Percentiles rank a stretch among this genome's conserved stretches.
Evolutionary conservation across 352 stramenopile species (phyloP).

Genomic region (Plasmopara muralis): DNA sequence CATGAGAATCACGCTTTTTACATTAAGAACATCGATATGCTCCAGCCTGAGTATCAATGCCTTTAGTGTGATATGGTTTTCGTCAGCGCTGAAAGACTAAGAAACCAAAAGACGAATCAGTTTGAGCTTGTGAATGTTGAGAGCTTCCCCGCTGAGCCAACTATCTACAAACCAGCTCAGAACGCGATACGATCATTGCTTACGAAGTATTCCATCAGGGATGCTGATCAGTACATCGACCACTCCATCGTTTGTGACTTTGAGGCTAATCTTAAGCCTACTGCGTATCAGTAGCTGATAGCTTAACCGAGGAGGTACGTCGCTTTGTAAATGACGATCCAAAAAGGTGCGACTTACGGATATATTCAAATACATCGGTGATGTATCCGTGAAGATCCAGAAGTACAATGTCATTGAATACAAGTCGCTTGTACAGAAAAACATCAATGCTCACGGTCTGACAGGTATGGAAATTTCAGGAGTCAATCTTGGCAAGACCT

Average conservation of each 20-base stretch:
- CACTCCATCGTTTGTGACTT: neutral
- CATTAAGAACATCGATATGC: conserved; percentile 1
- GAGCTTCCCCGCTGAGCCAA: neutral
- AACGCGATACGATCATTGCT: neutral
- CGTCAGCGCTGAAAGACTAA: neutral
- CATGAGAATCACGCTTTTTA: neutral
- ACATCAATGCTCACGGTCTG: too few species aligned
- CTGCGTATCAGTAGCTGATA: conserved; percentile 10
- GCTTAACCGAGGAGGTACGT: conserved; percentile 11
- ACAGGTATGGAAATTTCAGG: too few species aligned
- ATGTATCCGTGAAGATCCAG: too few species aligned
- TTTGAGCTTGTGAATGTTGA: conserved; percentile 1
- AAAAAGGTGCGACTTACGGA: conserved; percentile 9
- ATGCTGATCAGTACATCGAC: neutral
- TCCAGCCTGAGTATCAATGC: neutral
- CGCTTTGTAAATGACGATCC: conserved; percentile 15
- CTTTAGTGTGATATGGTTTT: neutral
- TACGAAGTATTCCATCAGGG: conserved; percentile 1
- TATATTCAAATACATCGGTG: conserved; percentile 8
- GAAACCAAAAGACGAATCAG: neutral
- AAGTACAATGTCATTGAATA: too few species aligned
- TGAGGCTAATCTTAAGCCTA: conserved; percentile 1
- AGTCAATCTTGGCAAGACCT: too few species aligned
- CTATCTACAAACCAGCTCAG: neutral
- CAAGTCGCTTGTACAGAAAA: too few species aligned